phyloP scores from a whole-genome alignment of 495 filamentous ascomycete genomes.

The Massariosphaeria phaeospora region DNA sequence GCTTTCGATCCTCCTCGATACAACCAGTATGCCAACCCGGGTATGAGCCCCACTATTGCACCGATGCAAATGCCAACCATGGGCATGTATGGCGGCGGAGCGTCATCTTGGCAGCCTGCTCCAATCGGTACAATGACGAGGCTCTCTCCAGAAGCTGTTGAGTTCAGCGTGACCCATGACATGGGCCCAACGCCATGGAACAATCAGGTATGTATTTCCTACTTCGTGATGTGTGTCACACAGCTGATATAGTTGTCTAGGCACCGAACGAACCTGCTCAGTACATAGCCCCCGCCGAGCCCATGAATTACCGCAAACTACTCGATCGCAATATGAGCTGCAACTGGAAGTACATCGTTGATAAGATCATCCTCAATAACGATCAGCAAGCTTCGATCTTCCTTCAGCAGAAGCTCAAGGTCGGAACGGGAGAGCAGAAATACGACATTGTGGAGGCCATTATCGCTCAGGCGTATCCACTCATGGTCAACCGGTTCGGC shows the following conservation, averaged over 20 bases:
- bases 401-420: constrained; percentile 96
- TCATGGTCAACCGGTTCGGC: constrained; percentile 98
- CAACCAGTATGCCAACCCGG: constrained; percentile 26
- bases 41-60: constrained; percentile 20
- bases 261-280: constrained; percentile 34
- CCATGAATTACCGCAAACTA: constrained; percentile 93
- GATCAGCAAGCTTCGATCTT: constrained; percentile 99
- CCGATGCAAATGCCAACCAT: constrained; percentile 34
- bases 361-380: constrained; percentile 99
- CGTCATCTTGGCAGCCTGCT: constrained; percentile 57
- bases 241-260: constrained; percentile 16
- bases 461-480: constrained; percentile 86
- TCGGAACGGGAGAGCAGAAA: constrained; percentile 91
- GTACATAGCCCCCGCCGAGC: constrained; percentile 81
- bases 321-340: constrained; percentile 94
- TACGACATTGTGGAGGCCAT: constrained; percentile 96
- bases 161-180: constrained; percentile 60
- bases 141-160: constrained; percentile 77
- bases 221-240: too few species aligned
- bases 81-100: constrained; percentile 57
- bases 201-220: constrained; percentile 46
- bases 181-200: constrained; percentile 47
- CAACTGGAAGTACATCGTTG: constrained; percentile 99
- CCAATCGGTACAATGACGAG: constrained; percentile 73
- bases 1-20: constrained; percentile 32